Evolutionary conservation across 305 asterid genomes (phyloP), one percentile per base, ranked within the genome.

Genomic region (Rubia peregrina): DNA sequence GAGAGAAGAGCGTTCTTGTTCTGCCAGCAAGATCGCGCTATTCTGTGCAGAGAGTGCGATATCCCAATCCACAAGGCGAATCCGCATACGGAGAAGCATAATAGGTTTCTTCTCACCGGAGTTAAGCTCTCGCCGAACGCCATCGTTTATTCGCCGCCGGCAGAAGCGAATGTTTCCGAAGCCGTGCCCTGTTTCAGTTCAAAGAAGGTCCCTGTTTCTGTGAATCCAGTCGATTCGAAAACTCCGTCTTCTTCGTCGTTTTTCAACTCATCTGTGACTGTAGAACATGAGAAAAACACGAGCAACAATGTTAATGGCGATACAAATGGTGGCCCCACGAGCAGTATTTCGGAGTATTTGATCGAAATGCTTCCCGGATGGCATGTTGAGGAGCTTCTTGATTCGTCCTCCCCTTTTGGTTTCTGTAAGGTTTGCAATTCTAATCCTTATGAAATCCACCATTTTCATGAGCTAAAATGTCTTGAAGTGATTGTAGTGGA

Each of bases 1-100:
- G 96, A 89, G 78, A 89, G 80, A 66, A 88, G 81, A 80, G 98
- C 94, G 9, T 86, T 90, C 76, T 80, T 93, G 71, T 90, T 93
- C 71, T 93, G 98, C 74, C 94, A 88, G 76, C 87, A 90, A 72
- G 98, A 93, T 75, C 82, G 98, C 61, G 97, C 98, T 67, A 83
- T 93, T 51, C 70, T 93, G 21, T 93, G 98, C 74, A 82, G 81
- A 71, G 96, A 87, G 41, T 93, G 98, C 67, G 98, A 93, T 74
- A 40, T 67, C 33, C 71, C 91, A 8, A 86, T 90, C 55, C 98
- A 93, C 80, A 87, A 82, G 72, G 88, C 88, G 9, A 93, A 90
- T 61, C 80, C 81, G 61, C 94, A 79, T 69, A 93, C 98, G 2
- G 81, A 80, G 42, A 90, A 86, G 40, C 98, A 93, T 76, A 75